Percentiles rank a stretch among this genome's conserved stretches.
Evolutionary conservation across 2,329 filamentous ascomycete species (phyloP).

Genomic region (Sclerotinia spermophila): DNA sequence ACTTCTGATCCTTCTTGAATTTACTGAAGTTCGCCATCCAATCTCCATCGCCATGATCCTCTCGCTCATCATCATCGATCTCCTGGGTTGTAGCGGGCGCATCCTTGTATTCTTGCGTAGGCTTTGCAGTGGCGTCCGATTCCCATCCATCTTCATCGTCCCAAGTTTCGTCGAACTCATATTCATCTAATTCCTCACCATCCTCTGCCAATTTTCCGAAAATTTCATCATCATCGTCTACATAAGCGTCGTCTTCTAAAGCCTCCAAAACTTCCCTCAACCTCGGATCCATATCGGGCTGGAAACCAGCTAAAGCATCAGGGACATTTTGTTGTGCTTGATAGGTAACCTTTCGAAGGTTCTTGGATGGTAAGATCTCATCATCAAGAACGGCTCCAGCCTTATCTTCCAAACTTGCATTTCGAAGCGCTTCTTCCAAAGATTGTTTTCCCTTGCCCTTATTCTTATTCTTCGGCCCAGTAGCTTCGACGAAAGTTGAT

Average conservation of each 20-base stretch:
- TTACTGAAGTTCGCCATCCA: constrained; percentile 93
- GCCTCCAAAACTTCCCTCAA: constrained; percentile 89
- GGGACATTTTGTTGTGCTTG: constrained; percentile 91
- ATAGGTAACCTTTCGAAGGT: constrained; percentile 72
- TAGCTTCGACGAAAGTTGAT: constrained; percentile 78
- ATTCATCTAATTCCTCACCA: constrained; percentile 68
- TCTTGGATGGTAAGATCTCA: constrained; percentile 75
- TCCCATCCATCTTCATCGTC: constrained; percentile 75
- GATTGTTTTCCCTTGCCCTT: constrained; percentile 74
- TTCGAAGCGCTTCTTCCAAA: constrained; percentile 76
- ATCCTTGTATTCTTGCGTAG: constrained; percentile 52
- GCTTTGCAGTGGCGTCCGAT: constrained; percentile 86
- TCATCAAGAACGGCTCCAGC: constrained; percentile 62
- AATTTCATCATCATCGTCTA: constrained; percentile 78
- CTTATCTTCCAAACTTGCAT: constrained; percentile 54
- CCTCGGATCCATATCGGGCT: constrained; percentile 96
- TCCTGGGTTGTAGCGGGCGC: constrained; percentile 40
- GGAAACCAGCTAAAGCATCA: constrained; percentile 86
- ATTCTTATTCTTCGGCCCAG: constrained; percentile 55
- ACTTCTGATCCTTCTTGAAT: constrained; percentile 80
- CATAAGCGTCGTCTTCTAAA: constrained; percentile 90
- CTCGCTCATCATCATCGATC: constrained; percentile 50
- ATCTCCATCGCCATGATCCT: constrained; percentile 66
- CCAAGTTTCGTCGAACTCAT: constrained; percentile 71
- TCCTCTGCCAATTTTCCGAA: constrained; percentile 71